Base-by-base conservation (phyloP, 345 rosid genomes). In the Sisymbrium altissimum region DNA sequence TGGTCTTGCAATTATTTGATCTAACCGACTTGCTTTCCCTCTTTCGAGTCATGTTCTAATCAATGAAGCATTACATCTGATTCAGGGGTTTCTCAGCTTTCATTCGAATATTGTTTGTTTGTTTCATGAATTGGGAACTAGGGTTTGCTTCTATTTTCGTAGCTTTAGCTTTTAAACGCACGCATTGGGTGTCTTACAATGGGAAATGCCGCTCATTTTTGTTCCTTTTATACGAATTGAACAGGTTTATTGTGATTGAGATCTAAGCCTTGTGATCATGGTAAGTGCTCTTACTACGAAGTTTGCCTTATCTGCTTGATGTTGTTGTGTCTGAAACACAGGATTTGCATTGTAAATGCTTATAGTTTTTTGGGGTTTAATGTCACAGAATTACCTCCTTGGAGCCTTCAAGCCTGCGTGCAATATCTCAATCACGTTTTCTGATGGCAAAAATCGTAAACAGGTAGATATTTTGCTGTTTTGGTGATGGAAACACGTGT, bases 371-470 rank as follows among this genome's bases (percentile, higher is more conserved):
- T 52, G 29, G 12, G 44, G 10, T 33, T 32, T 6, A 44, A 45
- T 54, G 43, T 72, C 70, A 4, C 82, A 95, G 99, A 95, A 92
- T 80, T 95, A 87, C 81, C 85, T 95, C 53, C 83, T 86, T 65
- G 99, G 98, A 85, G 99, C 99, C 77, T 92, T 95, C 79, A 95
- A 92, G 81, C 98, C 97, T 0, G 88, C 98, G 0, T 92, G 99
- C 70, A 92, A 84, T 50, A 75, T 90, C 58, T 86, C 88, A 11
- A 83, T 90, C 79, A 78, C 93, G 8, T 88, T 95, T 66, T 39
- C 88, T 14, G 98, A 95, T 86, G 96, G 85, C 19, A 95, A 90
- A 78, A 84, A 80, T 50, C 96, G 98, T 43, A 95, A 92, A 79
- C 96, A 90, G 97, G 99, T 92, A n/a, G 46, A 39, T 54, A 5